Conservation (phyloP, 148 eudicot genomes). For the Rhododendron kiyosumense region DNA sequence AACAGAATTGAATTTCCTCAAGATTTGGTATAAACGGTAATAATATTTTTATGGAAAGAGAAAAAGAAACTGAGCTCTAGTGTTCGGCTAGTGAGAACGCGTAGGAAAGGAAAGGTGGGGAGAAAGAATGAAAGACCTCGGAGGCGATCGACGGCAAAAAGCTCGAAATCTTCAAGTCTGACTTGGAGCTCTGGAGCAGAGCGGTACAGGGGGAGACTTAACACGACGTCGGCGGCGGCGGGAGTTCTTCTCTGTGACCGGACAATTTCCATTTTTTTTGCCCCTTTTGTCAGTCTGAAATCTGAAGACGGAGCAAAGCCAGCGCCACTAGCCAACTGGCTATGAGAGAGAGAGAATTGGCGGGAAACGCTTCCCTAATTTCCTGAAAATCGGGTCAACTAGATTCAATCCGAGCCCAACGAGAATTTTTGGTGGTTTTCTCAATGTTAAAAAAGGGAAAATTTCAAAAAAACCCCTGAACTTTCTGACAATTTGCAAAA, state of each 20-base stretch:
- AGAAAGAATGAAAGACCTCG: slow-evolving; percentile 40
- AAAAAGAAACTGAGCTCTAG: too few species aligned
- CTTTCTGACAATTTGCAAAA: too few species aligned
- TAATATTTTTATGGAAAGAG: not conserved
- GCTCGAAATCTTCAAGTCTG: slow-evolving; percentile 87
- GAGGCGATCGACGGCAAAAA: slow-evolving; percentile 84
- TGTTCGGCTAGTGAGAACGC: not conserved
- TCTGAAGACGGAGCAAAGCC: not conserved
- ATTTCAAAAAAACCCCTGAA: too few species aligned
- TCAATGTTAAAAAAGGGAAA: too few species aligned
- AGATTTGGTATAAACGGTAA: not conserved
- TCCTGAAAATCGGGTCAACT: not conserved
- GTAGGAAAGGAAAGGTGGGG: not conserved
- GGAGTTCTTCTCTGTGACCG: slow-evolving; percentile 40
- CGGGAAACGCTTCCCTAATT: slow-evolving; percentile 19
- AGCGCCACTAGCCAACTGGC: not conserved
- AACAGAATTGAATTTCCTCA: not conserved
- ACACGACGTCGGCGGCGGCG: slow-evolving; percentile 15
- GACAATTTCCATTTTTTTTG: slow-evolving; percentile 46
- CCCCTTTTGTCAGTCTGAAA: not conserved
- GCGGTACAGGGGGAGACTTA: slow-evolving; percentile 63
- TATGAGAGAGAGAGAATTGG: slow-evolving; percentile 10
- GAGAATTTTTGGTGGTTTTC: too few species aligned
- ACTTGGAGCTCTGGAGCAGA: slow-evolving; percentile 70
- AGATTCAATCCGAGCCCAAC: too few species aligned